Evolutionary conservation across 805 yeast species (phyloP), one percentile per base, ranked within the genome.

Genomic region (Saccharomycopsis amapae): DNA sequence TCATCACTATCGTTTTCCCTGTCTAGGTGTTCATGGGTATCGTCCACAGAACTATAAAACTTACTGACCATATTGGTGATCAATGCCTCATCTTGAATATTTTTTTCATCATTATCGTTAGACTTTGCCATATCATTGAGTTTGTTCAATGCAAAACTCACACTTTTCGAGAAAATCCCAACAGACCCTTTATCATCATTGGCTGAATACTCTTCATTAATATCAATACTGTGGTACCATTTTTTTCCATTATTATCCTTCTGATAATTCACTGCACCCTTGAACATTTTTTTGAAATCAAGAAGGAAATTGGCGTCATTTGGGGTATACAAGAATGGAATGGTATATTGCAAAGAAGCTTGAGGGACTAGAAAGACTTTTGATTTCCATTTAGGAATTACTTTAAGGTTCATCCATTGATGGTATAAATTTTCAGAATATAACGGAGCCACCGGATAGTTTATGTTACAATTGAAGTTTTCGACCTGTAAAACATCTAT

Each of bases 261-360:
- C 26, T 38, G 18, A 26, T 23, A 26, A 38, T 17, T 18, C 26
- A 15, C 32, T 30, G 26, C 24, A 38, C 18, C 5, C 26, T 32
- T 32, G 9, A 17, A 32, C 35, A 7, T 17, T n/a, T 32, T 32
- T 32, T 9, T n/a, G n/a, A n/a, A n/a, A n/a, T n/a, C n/a, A n/a
- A n/a, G 17, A 32, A 32, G 6, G 5, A 32, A 15, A 4, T 19
- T 34, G 19, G 15, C 19, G 35, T 36, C 24, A 17, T 37, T 44
- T 10, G 51, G 51, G 4, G 51, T 48, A 26, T 44, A 44, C 17
- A 40, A 36, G 30, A 44, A 33, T 13, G 52, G 52, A 19, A 43
- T 33, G 17, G 38, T n/a, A 28, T 43, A 46, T 20, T 38, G 34
- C 12, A 34, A 30, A 13, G 18, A 23, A 18, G n/a, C 18, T 17